A percentile compares a stretch with the other conserved stretches of the same genome.
These are phyloP conservation scores for Pseudogymnoascus verrucosus DNA, from an alignment of 2,329 filamentous ascomycete species.

Conservation along the genomic window DNA sequence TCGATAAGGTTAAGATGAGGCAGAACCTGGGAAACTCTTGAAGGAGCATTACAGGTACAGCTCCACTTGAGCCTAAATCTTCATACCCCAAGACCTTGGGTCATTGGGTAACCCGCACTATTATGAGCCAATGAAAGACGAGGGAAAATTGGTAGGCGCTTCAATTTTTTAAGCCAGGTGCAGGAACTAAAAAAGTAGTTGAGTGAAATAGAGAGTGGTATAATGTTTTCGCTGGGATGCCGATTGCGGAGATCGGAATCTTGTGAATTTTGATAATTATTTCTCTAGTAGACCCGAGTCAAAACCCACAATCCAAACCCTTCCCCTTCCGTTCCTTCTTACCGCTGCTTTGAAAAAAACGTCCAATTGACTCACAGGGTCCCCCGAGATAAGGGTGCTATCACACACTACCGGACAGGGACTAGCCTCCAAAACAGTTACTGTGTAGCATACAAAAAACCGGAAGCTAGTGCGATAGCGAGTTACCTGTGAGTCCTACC, in stretches of 20 bases:
- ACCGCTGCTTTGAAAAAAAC: not conserved
- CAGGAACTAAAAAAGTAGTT: slow-evolving; percentile 1
- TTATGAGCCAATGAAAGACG: not conserved
- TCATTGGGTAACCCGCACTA: not conserved
- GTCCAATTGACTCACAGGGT: slow-evolving; percentile 7
- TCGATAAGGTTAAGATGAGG: slow-evolving; percentile 6
- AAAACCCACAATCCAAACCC: slow-evolving; percentile 8
- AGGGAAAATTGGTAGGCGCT: not conserved
- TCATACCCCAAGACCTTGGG: slow-evolving; percentile 2
- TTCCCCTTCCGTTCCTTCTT: not conserved
- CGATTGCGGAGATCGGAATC: not conserved
- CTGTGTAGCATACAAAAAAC: slow-evolving; percentile 5
- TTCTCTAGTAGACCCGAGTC: not conserved
- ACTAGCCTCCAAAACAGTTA: slow-evolving; percentile 1
- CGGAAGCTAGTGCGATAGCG: slow-evolving; percentile 6
- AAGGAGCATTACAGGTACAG: not conserved
- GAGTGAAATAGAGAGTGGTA: not conserved
- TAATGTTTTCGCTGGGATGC: not conserved
- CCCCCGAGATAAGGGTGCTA: slow-evolving; percentile 3
- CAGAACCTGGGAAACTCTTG: not conserved
- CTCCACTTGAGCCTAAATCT: slow-evolving; percentile 8
- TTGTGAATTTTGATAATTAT: slow-evolving; percentile 7
- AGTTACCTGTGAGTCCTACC: slow-evolving; percentile 5
- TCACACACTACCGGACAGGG: not conserved
- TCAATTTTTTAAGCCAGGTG: slow-evolving; percentile 6